Evolutionary conservation across 306 rosid species (phyloP), one percentile per base, ranked within the genome.

Genomic region (Cyamopsis tetragonoloba): DNA sequence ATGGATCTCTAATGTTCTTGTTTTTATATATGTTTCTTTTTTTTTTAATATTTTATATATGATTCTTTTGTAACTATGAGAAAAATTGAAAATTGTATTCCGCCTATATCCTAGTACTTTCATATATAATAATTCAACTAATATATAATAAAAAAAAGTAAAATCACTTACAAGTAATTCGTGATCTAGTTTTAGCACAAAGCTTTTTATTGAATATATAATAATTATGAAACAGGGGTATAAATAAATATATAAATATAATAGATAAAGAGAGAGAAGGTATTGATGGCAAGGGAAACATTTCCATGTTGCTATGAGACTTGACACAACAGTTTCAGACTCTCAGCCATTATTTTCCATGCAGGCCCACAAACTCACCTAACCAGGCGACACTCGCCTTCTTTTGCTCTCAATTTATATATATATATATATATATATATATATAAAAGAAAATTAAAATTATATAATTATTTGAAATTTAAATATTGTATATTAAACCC

Each of bases 301-400:
- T 38, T 62, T 55, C 57, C 61, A 75, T 48, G 54, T 70, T 62
- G 68, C 15, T 19, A 42, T 11, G 27, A 51, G 73, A 80, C 61
- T 56, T 32, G 10, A 55, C 64, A 12, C 20, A 53, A 66, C 44
- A 19, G 76, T 79, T 83, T 32, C 67, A 55, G 53, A 68, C 79
- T 63, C 85, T 55, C 72, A 68, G 72, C 70, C 86, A 88, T 82
- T 86, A 38, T 76, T 78, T 77, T 70, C 70, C 65, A 17, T 4
- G 19, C 7, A 59, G 83, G 62, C 88, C 90, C 85, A 80, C 89
- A 66, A 5, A n/a, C 71, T 73, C 81, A 81, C 88, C 91, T 38
- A 89, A 81, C 79, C 84, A 32, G 56, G 43, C 19, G 32, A 79
- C 82, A 75, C 32, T 41, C 47, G 37, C 68, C 82, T 10, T 17